These are phyloP conservation scores for Rhododendron simsii DNA, from an alignment of 148 eudicot species.

Conservation along the genomic window DNA sequence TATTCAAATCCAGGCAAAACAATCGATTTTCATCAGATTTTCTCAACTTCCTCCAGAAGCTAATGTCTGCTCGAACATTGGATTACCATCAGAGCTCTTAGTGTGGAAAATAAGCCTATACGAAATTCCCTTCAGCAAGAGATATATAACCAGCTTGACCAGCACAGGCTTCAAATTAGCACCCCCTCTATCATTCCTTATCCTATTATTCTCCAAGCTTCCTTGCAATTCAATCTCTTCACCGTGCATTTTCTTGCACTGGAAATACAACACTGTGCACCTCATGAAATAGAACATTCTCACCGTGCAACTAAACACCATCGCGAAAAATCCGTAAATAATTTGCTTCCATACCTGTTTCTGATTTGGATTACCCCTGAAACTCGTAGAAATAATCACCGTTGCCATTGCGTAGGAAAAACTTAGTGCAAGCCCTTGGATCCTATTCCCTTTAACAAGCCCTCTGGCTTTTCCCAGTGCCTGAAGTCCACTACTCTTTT, in stretches of 20 bases:
- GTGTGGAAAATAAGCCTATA: too few relatives aligned
- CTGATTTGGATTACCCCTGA: slow-evolving; percentile 6
- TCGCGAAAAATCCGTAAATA: not conserved
- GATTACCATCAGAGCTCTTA: too few relatives aligned
- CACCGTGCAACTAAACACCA: not conserved
- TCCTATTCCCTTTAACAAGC: slow-evolving; percentile 35
- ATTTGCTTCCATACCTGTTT: slow-evolving; percentile 6
- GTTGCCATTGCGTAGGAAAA: not conserved
- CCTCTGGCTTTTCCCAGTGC: slow-evolving; percentile 17
- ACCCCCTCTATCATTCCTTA: too few relatives aligned
- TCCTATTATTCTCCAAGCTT: not conserved
- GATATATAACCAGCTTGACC: too few relatives aligned
- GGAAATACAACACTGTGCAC: slow-evolving; percentile 27
- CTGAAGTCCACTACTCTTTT: not conserved
- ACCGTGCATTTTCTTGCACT: slow-evolving; percentile 24
- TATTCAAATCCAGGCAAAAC: too few relatives aligned
- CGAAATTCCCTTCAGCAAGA: too few relatives aligned
- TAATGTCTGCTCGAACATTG: too few relatives aligned
- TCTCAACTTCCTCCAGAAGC: too few relatives aligned
- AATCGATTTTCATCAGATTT: too few relatives aligned
- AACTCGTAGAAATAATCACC: not conserved
- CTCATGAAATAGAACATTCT: not conserved
- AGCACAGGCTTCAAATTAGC: too few relatives aligned
- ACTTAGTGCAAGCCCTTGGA: slow-evolving; percentile 25
- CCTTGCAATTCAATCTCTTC: slow-evolving; percentile 24